A percentile compares a stretch with the other conserved stretches of the same genome.
These are phyloP conservation scores for Penicillium sp. DNA, from an alignment of 2,329 filamentous ascomycete genomes.

Conservation along the genomic window DNA sequence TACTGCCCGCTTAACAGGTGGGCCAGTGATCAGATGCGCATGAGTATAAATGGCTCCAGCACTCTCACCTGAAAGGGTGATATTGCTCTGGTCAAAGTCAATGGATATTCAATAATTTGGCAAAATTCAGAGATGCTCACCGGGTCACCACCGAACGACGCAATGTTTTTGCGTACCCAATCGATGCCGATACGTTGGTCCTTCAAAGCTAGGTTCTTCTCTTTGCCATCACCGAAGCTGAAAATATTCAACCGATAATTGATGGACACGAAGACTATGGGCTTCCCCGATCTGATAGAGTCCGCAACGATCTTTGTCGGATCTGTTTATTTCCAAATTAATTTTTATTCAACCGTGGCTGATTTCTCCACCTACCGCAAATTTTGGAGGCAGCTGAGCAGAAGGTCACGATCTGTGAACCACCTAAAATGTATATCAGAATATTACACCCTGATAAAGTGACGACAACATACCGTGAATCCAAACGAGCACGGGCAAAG, in stretches of 20 bases:
- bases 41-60: conserved; percentile 50
- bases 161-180: conserved; percentile 44
- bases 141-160: conserved; percentile 42
- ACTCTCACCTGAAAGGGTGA: conserved; percentile 49
- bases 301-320: conserved; percentile 37
- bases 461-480: conserved; percentile 39
- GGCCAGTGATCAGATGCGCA: conserved; percentile 40
- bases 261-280: conserved; percentile 45
- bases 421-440: conserved; percentile 24
- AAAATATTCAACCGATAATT: conserved; percentile 50
- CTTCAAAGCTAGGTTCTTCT: conserved; percentile 44
- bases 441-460: background rate
- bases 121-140: conserved; percentile 16
- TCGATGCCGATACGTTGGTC: conserved; percentile 36
- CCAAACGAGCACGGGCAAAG: conserved; percentile 47
- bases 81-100: conserved; percentile 29
- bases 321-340: conserved; percentile 24
- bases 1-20: conserved; percentile 35
- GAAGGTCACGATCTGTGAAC: conserved; percentile 48
- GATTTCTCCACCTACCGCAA: conserved; percentile 35
- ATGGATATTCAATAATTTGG: background rate
- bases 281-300: conserved; percentile 34
- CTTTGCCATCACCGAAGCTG: conserved; percentile 45
- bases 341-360: background rate
- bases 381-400: conserved; percentile 44